Conservation (phyloP, 768 basidiomycete species). For the Boletus edulis region DNA sequence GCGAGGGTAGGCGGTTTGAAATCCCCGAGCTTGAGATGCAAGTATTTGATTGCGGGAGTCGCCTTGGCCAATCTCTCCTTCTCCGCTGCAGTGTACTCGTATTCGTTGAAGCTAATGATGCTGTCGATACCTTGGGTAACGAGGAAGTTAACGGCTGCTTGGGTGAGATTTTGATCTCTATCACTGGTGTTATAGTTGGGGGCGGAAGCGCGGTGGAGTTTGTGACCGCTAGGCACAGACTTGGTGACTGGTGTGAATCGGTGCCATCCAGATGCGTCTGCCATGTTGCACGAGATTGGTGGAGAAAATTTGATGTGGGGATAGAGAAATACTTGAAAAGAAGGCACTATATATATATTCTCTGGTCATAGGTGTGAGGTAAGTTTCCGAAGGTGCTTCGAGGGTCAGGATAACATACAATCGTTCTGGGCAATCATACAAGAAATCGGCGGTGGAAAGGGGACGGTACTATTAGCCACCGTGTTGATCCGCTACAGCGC, state of each 20-base stretch:
- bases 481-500: too few relatives aligned
- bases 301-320: too few relatives aligned
- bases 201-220: constrained; percentile 23
- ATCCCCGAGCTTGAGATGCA: constrained; percentile 20
- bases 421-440: too few relatives aligned
- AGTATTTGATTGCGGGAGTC: constrained; percentile 10
- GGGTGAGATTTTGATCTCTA: constrained; percentile 13
- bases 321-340: too few relatives aligned
- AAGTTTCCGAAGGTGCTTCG: too few relatives aligned
- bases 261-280: constrained; percentile 14
- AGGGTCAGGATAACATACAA: too few relatives aligned
- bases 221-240: constrained; percentile 8
- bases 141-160: constrained; percentile 15
- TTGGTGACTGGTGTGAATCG: constrained; percentile 13
- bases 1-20: constrained; percentile 18
- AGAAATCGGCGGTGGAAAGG: too few relatives aligned
- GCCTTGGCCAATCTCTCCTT: constrained; percentile 3
- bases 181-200: constrained; percentile 10
- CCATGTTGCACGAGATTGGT: not conserved
- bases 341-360: too few relatives aligned
- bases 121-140: constrained; percentile 13
- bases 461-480: too few relatives aligned
- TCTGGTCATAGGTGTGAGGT: too few relatives aligned
- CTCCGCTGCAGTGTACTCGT: constrained; percentile 9
- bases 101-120: constrained; percentile 22